Percentiles rank a stretch among this genome's conserved stretches.
Conservation (phyloP, 2,329 filamentous ascomycete genomes). For the Aspergillus fumigatiaffinis region DNA sequence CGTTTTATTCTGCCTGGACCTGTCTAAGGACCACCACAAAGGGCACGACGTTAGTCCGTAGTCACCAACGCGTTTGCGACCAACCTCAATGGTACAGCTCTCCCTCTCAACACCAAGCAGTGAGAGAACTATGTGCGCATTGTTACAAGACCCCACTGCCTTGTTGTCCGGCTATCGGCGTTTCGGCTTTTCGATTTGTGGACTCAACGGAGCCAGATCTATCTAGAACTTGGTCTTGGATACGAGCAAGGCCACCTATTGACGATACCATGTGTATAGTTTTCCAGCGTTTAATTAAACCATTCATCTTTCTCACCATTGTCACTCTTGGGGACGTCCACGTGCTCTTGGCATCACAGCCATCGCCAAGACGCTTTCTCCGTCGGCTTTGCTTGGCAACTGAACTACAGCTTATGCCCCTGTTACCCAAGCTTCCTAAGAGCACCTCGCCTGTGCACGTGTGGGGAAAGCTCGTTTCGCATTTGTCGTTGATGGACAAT, state of each 20-base stretch:
- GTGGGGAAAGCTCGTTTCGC: slow-evolving; percentile 3
- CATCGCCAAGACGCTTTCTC: slow-evolving; percentile 2
- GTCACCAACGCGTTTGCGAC: not conserved
- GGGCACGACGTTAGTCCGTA: not conserved
- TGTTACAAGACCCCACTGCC: not conserved
- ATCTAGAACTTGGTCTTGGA: not conserved
- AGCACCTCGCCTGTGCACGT: slow-evolving; percentile 11
- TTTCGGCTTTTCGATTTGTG: not conserved
- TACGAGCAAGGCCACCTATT: not conserved
- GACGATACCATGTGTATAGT: not conserved
- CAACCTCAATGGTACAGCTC: not conserved
- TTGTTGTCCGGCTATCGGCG: not conserved
- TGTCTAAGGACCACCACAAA: not conserved
- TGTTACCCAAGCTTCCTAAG: slow-evolving; percentile 4
- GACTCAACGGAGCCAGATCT: not conserved
- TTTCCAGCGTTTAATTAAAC: not conserved
- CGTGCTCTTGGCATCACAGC: slow-evolving; percentile 8
- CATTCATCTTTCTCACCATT: not conserved
- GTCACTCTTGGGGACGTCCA: not conserved
- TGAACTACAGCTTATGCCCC: not conserved
- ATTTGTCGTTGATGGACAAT: slow-evolving; percentile 6
- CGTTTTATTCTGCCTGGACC: not conserved
- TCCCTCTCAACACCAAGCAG: not conserved
- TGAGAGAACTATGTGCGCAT: not conserved
- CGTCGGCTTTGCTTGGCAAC: slow-evolving; percentile 3